A percentile compares a stretch with the other conserved stretches of the same genome.
Evolutionary conservation across 2,329 filamentous ascomycete genomes (phyloP).

Genomic region (Canariomyces notabilis): DNA sequence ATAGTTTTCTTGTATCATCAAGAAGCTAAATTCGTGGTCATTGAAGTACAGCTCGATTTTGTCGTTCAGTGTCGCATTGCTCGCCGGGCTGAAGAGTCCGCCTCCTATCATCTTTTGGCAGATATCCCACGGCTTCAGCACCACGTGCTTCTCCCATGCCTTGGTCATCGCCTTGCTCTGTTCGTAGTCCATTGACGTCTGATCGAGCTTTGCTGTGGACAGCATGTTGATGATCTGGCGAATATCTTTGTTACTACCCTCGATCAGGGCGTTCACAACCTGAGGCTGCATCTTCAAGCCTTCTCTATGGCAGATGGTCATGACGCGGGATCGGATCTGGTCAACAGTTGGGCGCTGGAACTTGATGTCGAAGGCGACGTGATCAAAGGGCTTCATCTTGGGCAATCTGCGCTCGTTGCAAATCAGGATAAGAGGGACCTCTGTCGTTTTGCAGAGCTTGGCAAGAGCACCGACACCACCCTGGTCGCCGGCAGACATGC

Average conservation of each 20-base stretch:
- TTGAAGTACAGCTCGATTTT: slow-evolving; percentile 99
- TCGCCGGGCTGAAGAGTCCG: slow-evolving; percentile 77
- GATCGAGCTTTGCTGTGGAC: slow-evolving; percentile 85
- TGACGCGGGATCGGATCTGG: slow-evolving; percentile 84
- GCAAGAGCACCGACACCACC: slow-evolving; percentile 93
- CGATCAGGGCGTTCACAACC: slow-evolving; percentile 89
- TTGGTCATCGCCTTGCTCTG: slow-evolving; percentile 92
- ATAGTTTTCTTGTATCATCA: slow-evolving; percentile 99
- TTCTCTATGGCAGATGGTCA: slow-evolving; percentile 92
- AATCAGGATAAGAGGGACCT: slow-evolving; percentile 92
- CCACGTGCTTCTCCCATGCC: slow-evolving; percentile 95
- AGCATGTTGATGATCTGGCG: slow-evolving; percentile 99
- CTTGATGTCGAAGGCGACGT: slow-evolving; percentile 73
- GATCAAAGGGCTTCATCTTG: slow-evolving; percentile 98
- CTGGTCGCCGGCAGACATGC: slow-evolving; percentile 95
- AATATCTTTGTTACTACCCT: slow-evolving; percentile 93
- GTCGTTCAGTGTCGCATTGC: slow-evolving; percentile 86
- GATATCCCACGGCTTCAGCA: slow-evolving; percentile 98
- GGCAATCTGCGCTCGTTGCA: slow-evolving; percentile 90
- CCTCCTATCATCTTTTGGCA: slow-evolving; percentile 85
- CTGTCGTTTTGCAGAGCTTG: slow-evolving; percentile 90
- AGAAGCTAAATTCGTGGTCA: slow-evolving; percentile 92
- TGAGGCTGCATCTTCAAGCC: slow-evolving; percentile 75
- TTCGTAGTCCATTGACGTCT: slow-evolving; percentile 72
- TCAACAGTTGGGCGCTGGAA: slow-evolving; percentile 89